Percentiles rank a stretch among this genome's conserved stretches.
These are phyloP conservation scores for Tanozyma kutaoensis DNA, from an alignment of 805 yeast species.

Conservation along the genomic window DNA sequence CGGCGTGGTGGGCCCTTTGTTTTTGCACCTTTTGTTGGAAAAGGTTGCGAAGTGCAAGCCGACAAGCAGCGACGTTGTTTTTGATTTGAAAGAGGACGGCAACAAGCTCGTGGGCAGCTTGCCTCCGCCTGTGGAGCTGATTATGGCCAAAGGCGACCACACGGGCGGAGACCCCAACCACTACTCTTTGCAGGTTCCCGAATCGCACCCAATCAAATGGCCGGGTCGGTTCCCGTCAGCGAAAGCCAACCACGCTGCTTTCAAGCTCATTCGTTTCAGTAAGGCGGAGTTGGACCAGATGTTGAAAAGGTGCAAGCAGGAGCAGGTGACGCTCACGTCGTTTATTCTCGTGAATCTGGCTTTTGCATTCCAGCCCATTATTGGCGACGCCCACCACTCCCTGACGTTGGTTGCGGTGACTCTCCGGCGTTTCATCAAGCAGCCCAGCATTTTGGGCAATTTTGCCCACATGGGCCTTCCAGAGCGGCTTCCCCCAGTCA, in stretches of 20 bases:
- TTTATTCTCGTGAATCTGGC: slow-evolving; percentile 13
- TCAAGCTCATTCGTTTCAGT: slow-evolving; percentile 14
- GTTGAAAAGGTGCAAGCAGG: slow-evolving; percentile 12
- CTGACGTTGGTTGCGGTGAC: slow-evolving; percentile 18
- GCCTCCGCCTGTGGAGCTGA: slow-evolving; percentile 22
- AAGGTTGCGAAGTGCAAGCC: slow-evolving; percentile 8
- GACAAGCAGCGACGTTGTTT: slow-evolving; percentile 6
- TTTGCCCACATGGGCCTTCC: slow-evolving; percentile 20
- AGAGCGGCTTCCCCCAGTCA: slow-evolving; percentile 16
- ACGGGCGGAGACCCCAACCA: slow-evolving; percentile 11
- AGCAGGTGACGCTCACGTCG: slow-evolving; percentile 20
- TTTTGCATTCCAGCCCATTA: slow-evolving; percentile 15
- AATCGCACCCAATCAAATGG: slow-evolving; percentile 13
- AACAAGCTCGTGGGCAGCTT: slow-evolving; percentile 4
- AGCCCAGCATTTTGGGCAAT: slow-evolving; percentile 17
- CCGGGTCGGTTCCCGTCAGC: slow-evolving; percentile 14
- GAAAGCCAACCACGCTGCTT: slow-evolving; percentile 7
- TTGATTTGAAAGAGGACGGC: slow-evolving; percentile 4
- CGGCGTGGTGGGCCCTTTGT: slow-evolving; percentile 19
- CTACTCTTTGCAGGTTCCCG: slow-evolving; percentile 9
- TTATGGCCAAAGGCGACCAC: slow-evolving; percentile 14
- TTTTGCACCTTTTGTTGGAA: slow-evolving; percentile 21
- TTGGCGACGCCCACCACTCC: slow-evolving; percentile 11
- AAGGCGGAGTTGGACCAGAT: slow-evolving; percentile 11
- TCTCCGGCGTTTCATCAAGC: slow-evolving; percentile 12